Evolutionary conservation across 2,329 filamentous ascomycete species (phyloP).

Genomic region (Simplicillium sp.): DNA sequence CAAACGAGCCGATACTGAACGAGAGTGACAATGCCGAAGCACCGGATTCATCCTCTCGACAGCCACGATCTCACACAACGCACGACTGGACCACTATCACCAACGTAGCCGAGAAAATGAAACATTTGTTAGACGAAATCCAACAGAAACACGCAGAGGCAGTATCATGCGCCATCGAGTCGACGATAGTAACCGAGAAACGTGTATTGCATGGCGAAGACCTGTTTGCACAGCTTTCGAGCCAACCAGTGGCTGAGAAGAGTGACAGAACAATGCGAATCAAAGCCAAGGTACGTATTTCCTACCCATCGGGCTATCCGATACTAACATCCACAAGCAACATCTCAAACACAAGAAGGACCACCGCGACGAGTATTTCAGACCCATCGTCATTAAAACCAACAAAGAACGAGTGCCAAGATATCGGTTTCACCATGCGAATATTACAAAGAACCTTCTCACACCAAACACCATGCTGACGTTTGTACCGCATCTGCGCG

Average conservation of each 20-base stretch:
- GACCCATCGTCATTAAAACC: slow-evolving; percentile 37
- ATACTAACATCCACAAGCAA: slow-evolving; percentile 21
- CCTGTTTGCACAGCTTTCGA: slow-evolving; percentile 35
- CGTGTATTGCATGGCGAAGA: slow-evolving; percentile 32
- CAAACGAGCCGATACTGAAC: no score
- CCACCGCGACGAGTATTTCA: slow-evolving; percentile 29
- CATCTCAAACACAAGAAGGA: slow-evolving; percentile 34
- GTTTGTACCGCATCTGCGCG: slow-evolving; percentile 49
- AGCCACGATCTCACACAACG: no score
- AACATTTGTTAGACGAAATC: slow-evolving; percentile 30
- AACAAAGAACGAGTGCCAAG: slow-evolving; percentile 43
- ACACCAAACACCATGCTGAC: slow-evolving; percentile 51
- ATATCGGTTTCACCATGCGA: slow-evolving; percentile 51
- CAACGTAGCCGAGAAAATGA: slow-evolving; percentile 13
- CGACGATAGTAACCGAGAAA: slow-evolving; percentile 29
- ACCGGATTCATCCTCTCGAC: no score
- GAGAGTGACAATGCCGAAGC: no score
- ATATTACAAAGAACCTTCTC: slow-evolving; percentile 49
- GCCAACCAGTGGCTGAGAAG: slow-evolving; percentile 22
- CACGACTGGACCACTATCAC: no score
- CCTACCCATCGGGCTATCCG: background rate
- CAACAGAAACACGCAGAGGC: slow-evolving; percentile 34
- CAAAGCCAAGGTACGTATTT: slow-evolving; percentile 36
- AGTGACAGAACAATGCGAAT: slow-evolving; percentile 34
- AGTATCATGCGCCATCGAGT: slow-evolving; percentile 33